Base-by-base conservation (phyloP, 331 rosid genomes). In the Dryas integrifolia region DNA sequence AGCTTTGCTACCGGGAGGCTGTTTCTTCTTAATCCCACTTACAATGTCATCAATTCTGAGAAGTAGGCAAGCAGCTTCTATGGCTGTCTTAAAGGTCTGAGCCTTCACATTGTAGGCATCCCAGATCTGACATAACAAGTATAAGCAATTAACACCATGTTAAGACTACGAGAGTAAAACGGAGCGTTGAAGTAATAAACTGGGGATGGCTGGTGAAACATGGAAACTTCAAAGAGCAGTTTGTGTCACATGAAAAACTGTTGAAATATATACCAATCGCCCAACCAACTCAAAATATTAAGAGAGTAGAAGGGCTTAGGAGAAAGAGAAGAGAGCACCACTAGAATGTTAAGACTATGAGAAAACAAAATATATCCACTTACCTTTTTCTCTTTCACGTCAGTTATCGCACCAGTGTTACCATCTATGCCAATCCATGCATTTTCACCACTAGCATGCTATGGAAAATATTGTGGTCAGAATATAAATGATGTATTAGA, bases 21-120 rank as follows among this genome's bases (percentile, higher is more conserved):
- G 96, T 86, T 90, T 89, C 88, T 91, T 94, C 87, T 95, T 95
- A 68, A 95, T 88, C 11, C 99, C 97, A 24, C 99, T 95, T 85
- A 95, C 99, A 66, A 91, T 88, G 77, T 95, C 99, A 70, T 95
- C 97, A 67, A 95, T 95, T 73, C 99, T 92, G 78, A 95, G 81
- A 55, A 95, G 99, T 91, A 95, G 89, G 92, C 98, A 88, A 43
- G 97, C 92, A 50, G 97, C 96, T 95, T 95, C 98, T 72, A 95
- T 95, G 52, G 98, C 96, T 0, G 98, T 95, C 88, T 95, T 95
- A 53, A 95, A 95, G 7, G 98, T 90, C 76, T 95, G 98, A 6
- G 96, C 88, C 89, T 95, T 95, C 70, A 95, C 98, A 72, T 89
- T 95, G 85, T 91, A 95, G 70, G 96, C 96, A 82, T 95, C 98